These are phyloP conservation scores for Astrothelium macrocarpum DNA, from an alignment of 495 filamentous ascomycete genomes.

Conservation along the genomic window DNA sequence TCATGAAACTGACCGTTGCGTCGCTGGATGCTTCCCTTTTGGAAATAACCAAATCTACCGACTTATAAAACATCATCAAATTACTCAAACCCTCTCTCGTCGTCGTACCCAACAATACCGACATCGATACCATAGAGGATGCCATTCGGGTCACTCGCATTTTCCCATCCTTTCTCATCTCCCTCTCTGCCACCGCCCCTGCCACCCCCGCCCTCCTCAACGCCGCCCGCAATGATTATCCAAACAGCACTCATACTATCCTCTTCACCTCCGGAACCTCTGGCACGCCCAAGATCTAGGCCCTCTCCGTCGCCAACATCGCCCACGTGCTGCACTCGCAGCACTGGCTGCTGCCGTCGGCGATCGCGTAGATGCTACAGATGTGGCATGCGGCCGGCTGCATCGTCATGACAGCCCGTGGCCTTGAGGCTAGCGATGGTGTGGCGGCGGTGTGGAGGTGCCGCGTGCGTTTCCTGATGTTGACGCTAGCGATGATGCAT, in stretches of 20 bases:
- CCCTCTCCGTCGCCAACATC: slow-evolving; percentile 2
- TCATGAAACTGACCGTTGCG: not conserved
- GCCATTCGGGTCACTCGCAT: not conserved
- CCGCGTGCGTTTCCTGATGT: no score
- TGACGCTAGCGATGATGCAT: no score
- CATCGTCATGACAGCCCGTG: not conserved
- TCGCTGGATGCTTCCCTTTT: not conserved
- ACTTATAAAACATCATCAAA: not conserved
- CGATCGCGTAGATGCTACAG: no score
- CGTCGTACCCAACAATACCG: not conserved
- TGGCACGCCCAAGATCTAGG: slow-evolving; percentile 8
- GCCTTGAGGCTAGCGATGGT: no score
- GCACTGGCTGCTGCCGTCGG: no score
- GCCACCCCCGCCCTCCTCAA: not conserved
- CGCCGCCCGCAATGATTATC: not conserved
- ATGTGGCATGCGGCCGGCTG: not conserved
- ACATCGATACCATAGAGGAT: not conserved
- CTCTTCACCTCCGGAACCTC: slow-evolving; percentile 8
- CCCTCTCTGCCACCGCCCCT: not conserved
- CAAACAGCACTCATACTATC: not conserved
- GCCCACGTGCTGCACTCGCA: not conserved
- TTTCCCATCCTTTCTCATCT: not conserved
- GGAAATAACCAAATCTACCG: not conserved
- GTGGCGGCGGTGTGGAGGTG: no score
- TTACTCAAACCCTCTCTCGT: not conserved